Conservation (phyloP, 805 yeast species). For the Yamadazyma ubonensis region DNA sequence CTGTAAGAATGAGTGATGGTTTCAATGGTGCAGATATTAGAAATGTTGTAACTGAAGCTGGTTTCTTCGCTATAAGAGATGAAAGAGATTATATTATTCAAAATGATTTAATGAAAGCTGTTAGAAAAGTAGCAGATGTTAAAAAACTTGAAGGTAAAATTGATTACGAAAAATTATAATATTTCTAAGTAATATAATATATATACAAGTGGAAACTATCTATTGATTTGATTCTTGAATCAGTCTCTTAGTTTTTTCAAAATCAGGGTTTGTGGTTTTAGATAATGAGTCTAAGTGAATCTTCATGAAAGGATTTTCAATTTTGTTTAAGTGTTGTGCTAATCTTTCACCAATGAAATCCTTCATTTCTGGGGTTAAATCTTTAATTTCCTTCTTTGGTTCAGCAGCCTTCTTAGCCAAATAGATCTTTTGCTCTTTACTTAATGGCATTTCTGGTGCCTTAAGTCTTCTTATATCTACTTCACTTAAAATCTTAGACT, state of each 20-base stretch:
- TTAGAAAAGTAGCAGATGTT: slow-evolving; percentile 92
- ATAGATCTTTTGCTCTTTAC: slow-evolving; percentile 60
- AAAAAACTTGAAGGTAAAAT: slow-evolving; percentile 96
- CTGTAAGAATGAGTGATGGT: slow-evolving; percentile 98
- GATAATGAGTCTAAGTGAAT: slow-evolving; percentile 42
- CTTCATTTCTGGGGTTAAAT: slow-evolving; percentile 53
- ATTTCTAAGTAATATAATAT: slow-evolving; percentile 5
- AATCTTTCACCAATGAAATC: slow-evolving; percentile 53
- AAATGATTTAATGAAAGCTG: slow-evolving; percentile 96
- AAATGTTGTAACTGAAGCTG: slow-evolving; percentile 97
- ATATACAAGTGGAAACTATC: slow-evolving; percentile 8
- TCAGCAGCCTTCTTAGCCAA: slow-evolving; percentile 48
- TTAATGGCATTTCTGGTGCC: slow-evolving; percentile 77
- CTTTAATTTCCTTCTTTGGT: slow-evolving; percentile 34
- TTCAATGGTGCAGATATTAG: slow-evolving; percentile 98
- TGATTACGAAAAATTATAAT: slow-evolving; percentile 87
- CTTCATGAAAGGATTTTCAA: slow-evolving; percentile 34
- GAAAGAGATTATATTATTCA: slow-evolving; percentile 94
- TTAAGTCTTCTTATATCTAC: slow-evolving; percentile 59
- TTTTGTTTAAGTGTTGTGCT: slow-evolving; percentile 37
- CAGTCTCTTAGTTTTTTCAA: slow-evolving; percentile 24
- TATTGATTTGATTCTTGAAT: slow-evolving; percentile 5
- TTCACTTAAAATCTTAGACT: slow-evolving; percentile 51
- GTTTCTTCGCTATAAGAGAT: slow-evolving; percentile 96
- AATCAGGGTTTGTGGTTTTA: slow-evolving; percentile 27